phyloP scores from a whole-genome alignment of 2,329 filamentous ascomycete genomes.

The Scytalidium lignicola region DNA sequence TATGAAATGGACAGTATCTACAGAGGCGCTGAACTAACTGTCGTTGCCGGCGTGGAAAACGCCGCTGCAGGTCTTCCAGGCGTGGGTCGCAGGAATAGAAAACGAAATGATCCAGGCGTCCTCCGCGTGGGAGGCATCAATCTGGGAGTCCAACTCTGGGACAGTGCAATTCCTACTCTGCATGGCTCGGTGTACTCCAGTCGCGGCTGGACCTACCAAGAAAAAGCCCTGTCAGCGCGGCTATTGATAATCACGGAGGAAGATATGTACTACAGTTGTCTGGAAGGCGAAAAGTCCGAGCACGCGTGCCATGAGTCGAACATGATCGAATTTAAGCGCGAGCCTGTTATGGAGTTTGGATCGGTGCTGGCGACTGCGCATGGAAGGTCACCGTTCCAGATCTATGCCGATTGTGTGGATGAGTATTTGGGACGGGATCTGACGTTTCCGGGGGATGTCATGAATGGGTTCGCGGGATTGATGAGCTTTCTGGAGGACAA shows the following conservation, averaged over 20 bases:
- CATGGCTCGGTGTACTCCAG: background rate
- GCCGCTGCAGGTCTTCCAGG: background rate
- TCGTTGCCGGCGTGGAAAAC: slow-evolving; percentile 1
- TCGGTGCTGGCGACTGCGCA: background rate
- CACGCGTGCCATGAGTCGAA: background rate
- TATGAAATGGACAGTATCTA: background rate
- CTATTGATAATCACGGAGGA: slow-evolving; percentile 25
- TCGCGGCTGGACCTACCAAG: slow-evolving; percentile 29
- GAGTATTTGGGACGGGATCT: background rate
- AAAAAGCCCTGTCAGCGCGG: slow-evolving; percentile 23
- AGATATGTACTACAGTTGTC: slow-evolving; percentile 1
- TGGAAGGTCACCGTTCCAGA: background rate
- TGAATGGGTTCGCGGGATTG: background rate
- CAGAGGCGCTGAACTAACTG: background rate
- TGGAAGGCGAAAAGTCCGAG: background rate
- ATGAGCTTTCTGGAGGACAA: background rate
- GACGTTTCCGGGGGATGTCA: background rate
- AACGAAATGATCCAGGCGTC: background rate
- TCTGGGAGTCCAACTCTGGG: background rate
- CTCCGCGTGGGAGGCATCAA: background rate
- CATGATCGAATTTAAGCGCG: background rate
- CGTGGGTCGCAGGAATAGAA: background rate
- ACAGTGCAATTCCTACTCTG: background rate
- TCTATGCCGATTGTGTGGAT: background rate
- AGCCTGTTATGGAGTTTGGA: background rate